Evolutionary conservation across 2,329 filamentous ascomycete genomes (phyloP), one percentile per base, ranked within the genome.

Genomic region (Colletotrichum sp.): DNA sequence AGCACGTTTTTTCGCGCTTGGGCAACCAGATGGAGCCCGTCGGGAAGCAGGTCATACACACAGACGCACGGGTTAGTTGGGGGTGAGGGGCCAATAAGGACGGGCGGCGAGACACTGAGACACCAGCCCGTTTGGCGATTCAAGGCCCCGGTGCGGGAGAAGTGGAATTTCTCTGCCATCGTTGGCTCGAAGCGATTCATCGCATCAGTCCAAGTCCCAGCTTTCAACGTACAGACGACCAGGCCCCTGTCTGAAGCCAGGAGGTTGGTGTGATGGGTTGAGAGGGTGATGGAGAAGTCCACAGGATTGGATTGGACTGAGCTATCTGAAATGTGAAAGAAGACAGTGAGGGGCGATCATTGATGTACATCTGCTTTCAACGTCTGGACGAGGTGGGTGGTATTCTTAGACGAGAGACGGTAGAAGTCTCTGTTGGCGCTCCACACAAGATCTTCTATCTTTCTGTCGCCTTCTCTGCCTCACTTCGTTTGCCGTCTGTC

Each of bases 81-180:
- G 68, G 49, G 36, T 26, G 30, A 65, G 68, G 64, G 60, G 39
- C 60, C 72, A 72, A 72, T 69, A 18, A 68, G 57, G 26, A 72
- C 34, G 62, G 72, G 57, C 66, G 67, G 68, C 72, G 68, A 71
- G 67, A 75, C 62, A 68, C 65, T 77, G 76, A 78, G 76, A 78
- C 76, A 77, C 68, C 65, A 77, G 63, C 52, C 74, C 63, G 67
- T 77, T 77, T 77, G 71, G 76, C 64, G 72, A 77, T 57, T 75
- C 70, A 70, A 68, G 62, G 39, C 67, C 52, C 75, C 57, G 32
- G 67, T 71, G 72, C 66, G 55, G 52, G 24, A 68, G 70, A 76
- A 67, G 39, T 62, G 66, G 39, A 65, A 75, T 64, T 76, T 73
- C 64, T 65, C 68, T 26, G 63, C 55, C 73, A 67, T 52, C 36